These are phyloP conservation scores for Acorus calamus DNA, from an alignment of 106 monocot species.

Conservation along the genomic window DNA sequence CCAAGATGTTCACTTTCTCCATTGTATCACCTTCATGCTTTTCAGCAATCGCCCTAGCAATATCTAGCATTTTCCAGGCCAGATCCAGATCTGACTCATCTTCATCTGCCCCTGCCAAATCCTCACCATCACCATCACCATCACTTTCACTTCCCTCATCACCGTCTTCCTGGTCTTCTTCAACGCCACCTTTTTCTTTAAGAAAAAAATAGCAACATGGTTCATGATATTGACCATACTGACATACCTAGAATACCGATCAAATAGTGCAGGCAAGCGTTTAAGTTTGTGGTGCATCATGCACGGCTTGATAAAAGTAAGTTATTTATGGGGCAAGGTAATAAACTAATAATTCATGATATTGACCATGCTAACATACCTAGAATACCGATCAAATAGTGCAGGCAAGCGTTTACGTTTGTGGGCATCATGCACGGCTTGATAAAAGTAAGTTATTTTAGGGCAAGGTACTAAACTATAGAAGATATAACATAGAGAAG, in stretches of 20 bases:
- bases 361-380: too few species aligned
- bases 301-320: too few species aligned
- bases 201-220: background rate
- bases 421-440: too few species aligned
- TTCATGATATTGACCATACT: background rate
- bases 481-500: too few species aligned
- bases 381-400: too few species aligned
- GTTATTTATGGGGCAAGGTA: too few species aligned
- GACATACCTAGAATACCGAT: background rate
- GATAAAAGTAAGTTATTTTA: too few species aligned
- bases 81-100: conserved; percentile 88
- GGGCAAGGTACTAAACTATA: too few species aligned
- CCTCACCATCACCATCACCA: conserved; percentile 52
- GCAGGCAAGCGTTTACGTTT: too few species aligned
- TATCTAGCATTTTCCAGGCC: conserved; percentile 94
- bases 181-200: conserved; percentile 18
- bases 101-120: conserved; percentile 53
- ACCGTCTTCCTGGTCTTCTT: conserved; percentile 28
- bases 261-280: background rate
- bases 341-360: too few species aligned
- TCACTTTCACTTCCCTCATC: conserved; percentile 34
- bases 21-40: conserved; percentile 49
- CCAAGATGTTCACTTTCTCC: conserved; percentile 72
- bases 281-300: too few species aligned
- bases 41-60: conserved; percentile 90